Evolutionary conservation across 2,329 filamentous ascomycete species (phyloP).

Genomic region (Ceratocystis alfenasii): DNA sequence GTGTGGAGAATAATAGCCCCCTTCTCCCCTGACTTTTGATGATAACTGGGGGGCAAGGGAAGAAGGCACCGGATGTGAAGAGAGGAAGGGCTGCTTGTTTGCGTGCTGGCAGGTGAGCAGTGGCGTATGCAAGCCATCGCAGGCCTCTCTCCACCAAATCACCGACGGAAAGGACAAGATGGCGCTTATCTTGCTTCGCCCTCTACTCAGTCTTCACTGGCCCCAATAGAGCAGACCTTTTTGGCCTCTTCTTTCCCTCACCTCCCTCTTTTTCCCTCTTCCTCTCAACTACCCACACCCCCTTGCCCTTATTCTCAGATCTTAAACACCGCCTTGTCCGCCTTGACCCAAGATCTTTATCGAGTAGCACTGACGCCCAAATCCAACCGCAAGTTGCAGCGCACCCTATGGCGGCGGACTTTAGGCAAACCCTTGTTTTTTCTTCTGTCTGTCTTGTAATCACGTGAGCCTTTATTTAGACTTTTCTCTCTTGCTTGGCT

Average conservation of each 20-base stretch:
- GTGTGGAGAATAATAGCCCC: neutral
- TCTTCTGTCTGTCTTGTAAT: neutral
- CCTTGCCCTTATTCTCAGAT: neutral
- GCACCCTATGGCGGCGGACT: neutral
- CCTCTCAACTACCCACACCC: neutral
- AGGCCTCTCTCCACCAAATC: neutral
- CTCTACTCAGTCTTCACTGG: too few species aligned
- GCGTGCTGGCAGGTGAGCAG: neutral
- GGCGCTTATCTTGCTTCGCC: too few species aligned
- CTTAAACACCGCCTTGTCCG: neutral
- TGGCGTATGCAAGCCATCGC: neutral
- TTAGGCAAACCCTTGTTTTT: too few species aligned
- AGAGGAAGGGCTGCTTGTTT: neutral
- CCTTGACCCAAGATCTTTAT: constrained; percentile 1
- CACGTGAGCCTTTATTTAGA: neutral
- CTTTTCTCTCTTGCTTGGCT: neutral
- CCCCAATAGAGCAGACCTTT: neutral
- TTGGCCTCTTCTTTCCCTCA: neutral
- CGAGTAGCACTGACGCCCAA: neutral
- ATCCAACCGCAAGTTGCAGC: constrained; percentile 3
- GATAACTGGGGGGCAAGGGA: neutral
- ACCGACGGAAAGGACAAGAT: neutral
- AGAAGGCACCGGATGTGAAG: neutral
- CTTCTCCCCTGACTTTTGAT: neutral
- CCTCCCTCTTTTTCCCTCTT: neutral